Conservation (phyloP, 768 basidiomycete species). For the Auricularia sp. region DNA sequence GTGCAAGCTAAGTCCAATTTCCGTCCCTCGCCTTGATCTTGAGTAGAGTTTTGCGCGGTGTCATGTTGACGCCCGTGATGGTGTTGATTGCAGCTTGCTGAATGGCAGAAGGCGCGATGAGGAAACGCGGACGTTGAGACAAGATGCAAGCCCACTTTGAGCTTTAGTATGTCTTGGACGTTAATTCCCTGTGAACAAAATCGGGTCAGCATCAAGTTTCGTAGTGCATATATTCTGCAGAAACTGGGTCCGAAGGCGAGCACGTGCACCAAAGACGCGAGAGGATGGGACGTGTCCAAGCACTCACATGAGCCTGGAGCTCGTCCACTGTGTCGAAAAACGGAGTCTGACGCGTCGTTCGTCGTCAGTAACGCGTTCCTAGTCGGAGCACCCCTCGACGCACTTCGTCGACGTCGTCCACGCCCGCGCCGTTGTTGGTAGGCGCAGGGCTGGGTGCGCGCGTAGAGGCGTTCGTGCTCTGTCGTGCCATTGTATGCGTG, state of each 20-base stretch:
- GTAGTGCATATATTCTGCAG: too few relatives aligned
- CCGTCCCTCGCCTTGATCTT: conserved; percentile 72
- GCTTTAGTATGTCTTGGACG: conserved; percentile 87
- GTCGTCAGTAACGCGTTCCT: background rate
- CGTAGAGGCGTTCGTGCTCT: background rate
- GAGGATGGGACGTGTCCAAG: background rate
- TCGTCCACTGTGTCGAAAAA: conserved; percentile 79
- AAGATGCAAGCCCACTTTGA: conserved; percentile 45
- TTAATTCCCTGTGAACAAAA: conserved; percentile 66
- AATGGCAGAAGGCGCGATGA: conserved; percentile 4
- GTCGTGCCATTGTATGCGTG: background rate
- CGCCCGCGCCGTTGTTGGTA: conserved; percentile 2
- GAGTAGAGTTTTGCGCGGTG: conserved; percentile 75
- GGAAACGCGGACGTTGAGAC: conserved; percentile 13
- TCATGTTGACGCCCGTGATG: conserved; percentile 82
- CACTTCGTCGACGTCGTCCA: conserved; percentile 36
- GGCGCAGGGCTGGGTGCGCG: background rate
- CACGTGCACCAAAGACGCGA: background rate
- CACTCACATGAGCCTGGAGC: conserved; percentile 67
- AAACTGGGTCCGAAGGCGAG: background rate
- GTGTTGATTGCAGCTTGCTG: conserved; percentile 77
- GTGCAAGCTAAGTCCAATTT: background rate
- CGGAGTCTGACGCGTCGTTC: conserved; percentile 28
- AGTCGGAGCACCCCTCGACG: background rate
- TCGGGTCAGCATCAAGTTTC: too few relatives aligned